phyloP scores from a whole-genome alignment of 1,284 basidiomycete species.

The Tilletia walkeri region DNA sequence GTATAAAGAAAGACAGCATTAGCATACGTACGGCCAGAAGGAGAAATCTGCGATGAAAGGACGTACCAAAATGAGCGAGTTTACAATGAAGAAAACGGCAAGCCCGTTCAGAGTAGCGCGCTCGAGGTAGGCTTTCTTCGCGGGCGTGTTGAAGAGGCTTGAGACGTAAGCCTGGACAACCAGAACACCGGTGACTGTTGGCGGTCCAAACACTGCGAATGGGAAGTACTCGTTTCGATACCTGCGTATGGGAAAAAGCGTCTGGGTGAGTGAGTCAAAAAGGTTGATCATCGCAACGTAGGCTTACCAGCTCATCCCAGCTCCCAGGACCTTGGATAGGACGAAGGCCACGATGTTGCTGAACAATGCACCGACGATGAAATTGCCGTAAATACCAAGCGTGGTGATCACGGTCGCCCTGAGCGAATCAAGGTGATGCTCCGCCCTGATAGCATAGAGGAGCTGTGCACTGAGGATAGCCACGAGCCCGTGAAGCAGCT shows the following conservation, averaged over 20 bases:
- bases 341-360: constrained; percentile 73
- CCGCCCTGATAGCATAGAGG: constrained; percentile 52
- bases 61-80: constrained; percentile 51
- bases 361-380: constrained; percentile 61
- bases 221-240: constrained; percentile 68
- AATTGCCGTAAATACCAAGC: constrained; percentile 32
- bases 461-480: constrained; percentile 31
- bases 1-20: background rate
- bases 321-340: constrained; percentile 68
- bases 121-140: constrained; percentile 48
- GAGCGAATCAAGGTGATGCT: constrained; percentile 41
- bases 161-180: constrained; percentile 67
- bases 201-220: constrained; percentile 74
- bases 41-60: background rate
- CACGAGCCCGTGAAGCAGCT: constrained; percentile 47
- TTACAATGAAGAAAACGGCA: constrained; percentile 12
- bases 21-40: background rate
- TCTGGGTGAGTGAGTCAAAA: background rate
- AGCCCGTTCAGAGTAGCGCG: constrained; percentile 34
- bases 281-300: background rate
- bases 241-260: background rate
- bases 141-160: constrained; percentile 58
- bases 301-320: constrained; percentile 58
- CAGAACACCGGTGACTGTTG: constrained; percentile 64
- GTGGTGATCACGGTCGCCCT: constrained; percentile 39